Evolutionary conservation across 768 basidiomycete genomes (phyloP).

Genomic region (Lactarius pseudohatsudake): DNA sequence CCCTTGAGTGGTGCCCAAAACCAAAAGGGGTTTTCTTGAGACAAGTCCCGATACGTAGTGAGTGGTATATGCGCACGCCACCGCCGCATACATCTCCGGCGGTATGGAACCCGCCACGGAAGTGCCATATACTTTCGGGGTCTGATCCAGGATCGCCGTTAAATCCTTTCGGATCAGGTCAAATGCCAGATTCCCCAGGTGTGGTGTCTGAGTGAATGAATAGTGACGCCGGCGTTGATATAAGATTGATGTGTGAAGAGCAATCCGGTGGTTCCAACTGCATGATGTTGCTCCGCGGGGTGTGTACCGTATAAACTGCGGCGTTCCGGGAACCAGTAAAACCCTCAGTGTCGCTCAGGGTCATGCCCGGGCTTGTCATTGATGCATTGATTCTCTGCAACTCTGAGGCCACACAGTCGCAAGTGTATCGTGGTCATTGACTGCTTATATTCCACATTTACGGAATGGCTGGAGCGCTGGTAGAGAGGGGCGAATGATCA

Average conservation of each 20-base stretch:
- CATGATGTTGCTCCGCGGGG: too few relatives aligned
- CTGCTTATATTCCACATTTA: background rate
- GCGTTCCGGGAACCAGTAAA: background rate
- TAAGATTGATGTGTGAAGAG: background rate
- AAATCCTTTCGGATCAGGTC: background rate
- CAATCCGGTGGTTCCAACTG: background rate
- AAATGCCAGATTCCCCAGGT: background rate
- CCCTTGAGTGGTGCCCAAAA: background rate
- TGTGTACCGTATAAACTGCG: background rate
- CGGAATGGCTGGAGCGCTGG: background rate
- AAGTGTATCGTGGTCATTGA: background rate
- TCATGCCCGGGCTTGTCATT: background rate
- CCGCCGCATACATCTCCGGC: background rate
- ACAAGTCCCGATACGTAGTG: background rate
- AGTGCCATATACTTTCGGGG: background rate
- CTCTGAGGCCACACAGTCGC: background rate
- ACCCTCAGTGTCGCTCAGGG: background rate
- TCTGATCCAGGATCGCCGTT: background rate
- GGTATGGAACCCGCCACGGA: background rate
- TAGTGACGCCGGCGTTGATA: background rate
- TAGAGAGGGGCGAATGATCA: background rate
- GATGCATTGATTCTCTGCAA: background rate
- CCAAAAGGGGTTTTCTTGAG: background rate
- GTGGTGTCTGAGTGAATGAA: background rate
- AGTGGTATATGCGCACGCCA: too few relatives aligned